Base-by-base conservation (phyloP, 2,329 filamentous ascomycete genomes). In the Curvularia verruculosa region DNA sequence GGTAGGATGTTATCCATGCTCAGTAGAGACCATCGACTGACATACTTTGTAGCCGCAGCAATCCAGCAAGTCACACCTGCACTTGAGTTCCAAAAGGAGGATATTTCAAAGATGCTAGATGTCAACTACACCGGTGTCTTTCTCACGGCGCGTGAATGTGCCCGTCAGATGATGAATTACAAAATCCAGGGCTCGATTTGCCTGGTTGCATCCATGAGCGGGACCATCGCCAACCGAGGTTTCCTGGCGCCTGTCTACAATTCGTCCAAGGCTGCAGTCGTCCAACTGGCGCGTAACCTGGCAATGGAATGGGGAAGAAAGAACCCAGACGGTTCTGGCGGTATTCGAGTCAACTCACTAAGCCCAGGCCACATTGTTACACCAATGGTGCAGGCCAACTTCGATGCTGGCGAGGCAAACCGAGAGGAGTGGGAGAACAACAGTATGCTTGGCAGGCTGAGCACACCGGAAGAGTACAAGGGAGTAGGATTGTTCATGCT, bases 11-110 rank as follows among this genome's bases (percentile, higher is more conserved):
- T 2, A 55, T 58, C 1, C 2, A 36, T 12, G 2, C 28, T 1
- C 7, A 24, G 26, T 3, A 12, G 9, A 13, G 23, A 9, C 1
- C 19, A 31, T 15, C 44, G n/a, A 23, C 46, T 56, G 19, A 52
- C 24, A 31, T 15, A 18, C n/a, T 31, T 10, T 21, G 39, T 52
- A 74, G 87, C 87, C 0, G 88, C 88, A 0, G 88, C 84, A 1
- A 88, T 92, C 67, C 91, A 96, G 77, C 89, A 95, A 76, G 89
- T 94, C 75, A 90, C 86, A 0, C 78, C 90, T 0, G 91, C 92
- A 0, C 80, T 96, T 55, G 91, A 96, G 37, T 95, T 96, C 74
- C 77, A 81, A 2, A 75, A 79, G 51, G 80, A 84, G 64, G 84
- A 87, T 59, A 80, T 83, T 54, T 82, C 83, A 58, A 80, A 76